These are phyloP conservation scores for Sequoiadendron giganteum DNA, from an alignment of 75 land plant genomes.

Conservation along the genomic window DNA sequence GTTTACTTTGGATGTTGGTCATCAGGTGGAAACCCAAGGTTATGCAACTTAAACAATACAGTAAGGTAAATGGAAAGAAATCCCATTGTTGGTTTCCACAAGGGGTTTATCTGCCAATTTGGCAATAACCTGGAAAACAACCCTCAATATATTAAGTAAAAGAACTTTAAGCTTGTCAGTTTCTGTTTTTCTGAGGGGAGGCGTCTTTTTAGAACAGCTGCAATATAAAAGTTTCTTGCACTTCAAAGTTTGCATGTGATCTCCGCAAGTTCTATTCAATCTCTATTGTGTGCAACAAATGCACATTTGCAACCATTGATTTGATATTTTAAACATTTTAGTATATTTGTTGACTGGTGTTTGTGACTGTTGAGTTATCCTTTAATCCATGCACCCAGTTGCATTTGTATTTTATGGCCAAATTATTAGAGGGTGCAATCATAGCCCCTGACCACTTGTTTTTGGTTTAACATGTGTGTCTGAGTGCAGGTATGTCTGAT, in stretches of 20 bases:
- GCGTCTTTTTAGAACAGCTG: neutral
- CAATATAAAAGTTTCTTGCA: neutral
- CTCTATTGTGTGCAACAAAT: neutral
- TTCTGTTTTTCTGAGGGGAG: no score
- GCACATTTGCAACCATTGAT: neutral
- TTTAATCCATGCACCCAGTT: neutral
- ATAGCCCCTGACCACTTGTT: neutral
- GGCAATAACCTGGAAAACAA: no score
- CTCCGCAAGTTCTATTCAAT: neutral
- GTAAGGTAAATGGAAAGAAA: no score
- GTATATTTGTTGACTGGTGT: neutral
- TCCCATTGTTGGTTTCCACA: no score
- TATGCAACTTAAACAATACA: no score
- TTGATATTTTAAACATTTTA: neutral
- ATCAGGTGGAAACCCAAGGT: no score
- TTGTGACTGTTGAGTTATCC: neutral
- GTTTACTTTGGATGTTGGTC: no score
- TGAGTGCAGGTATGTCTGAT: slow-evolving; percentile 69
- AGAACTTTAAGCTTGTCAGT: no score
- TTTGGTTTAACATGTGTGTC: neutral
- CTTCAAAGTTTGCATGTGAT: neutral
- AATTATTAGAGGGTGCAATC: neutral
- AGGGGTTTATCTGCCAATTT: no score
- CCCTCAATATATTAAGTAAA: no score
- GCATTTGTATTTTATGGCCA: neutral